Base-by-base conservation (phyloP, 345 rosid genomes). In the Aethionema arabicum region DNA sequence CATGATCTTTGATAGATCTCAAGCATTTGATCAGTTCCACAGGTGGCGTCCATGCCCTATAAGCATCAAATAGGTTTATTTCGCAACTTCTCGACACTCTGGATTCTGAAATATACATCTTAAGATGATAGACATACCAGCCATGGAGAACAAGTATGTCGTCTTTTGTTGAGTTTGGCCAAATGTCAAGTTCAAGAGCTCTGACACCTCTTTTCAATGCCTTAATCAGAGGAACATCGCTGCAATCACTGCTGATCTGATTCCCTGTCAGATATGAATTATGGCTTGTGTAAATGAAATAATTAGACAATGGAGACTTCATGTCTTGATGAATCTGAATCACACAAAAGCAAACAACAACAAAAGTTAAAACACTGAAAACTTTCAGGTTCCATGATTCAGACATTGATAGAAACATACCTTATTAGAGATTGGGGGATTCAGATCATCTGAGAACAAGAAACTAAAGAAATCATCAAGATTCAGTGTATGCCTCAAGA, bases 261-360 rank as follows among this genome's bases (percentile, higher is more conserved):
- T 95, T 95, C 52, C 99, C 97, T 0, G 97, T 90, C 60, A 95
- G 72, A 67, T 90, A 95, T 0, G 96, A 83, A 74, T 95, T 95
- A 61, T 95, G 99, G 38, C 97, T 92, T 2, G 96, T 95, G 67
- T 79, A 84, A 57, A 95, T 88, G 83, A 84, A 90, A 59, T 95
- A 90, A 56, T 87, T 85, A 0, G 96, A 88, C 78, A 95, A 50
- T 4, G 97, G 97, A 73, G 83, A 90, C 5, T 46, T 75, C 97
- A 95, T 95, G 50, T 86, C 92, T 49, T 90, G 92, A 43, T 79
- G 95, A 66, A 88, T 95, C 96, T 93, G 83, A 70, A 76, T 56
- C 11, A 37, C 40, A 37, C 40, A 37, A 6, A 10, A 10, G 40
- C 0, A 47, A 47, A 48, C 13, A 66, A 41, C 41, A 72, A 16